Percentiles rank a stretch among this genome's conserved stretches.
phyloP scores from a whole-genome alignment of 75 land plant genomes.

The Larix kaempferi region DNA sequence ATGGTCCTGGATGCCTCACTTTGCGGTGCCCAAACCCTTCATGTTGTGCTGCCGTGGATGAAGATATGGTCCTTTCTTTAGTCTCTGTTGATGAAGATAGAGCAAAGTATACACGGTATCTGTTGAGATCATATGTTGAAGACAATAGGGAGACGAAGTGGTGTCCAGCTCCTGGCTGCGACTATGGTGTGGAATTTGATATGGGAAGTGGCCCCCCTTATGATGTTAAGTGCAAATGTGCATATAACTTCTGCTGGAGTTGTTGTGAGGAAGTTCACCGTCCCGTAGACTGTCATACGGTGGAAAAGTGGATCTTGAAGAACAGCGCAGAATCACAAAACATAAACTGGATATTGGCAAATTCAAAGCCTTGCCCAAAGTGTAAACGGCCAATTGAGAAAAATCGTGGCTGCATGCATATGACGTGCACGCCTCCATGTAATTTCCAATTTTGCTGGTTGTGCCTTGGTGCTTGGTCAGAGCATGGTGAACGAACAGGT shows the following conservation, averaged over 20 bases:
- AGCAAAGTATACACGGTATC: conserved; percentile 72
- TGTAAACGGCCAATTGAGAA: conserved; percentile 27
- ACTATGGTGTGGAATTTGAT: conserved; percentile 74
- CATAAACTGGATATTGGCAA: too few relatives aligned
- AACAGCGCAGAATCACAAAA: conserved; percentile 5
- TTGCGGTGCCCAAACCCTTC: conserved; percentile 94
- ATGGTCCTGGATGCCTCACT: too few relatives aligned
- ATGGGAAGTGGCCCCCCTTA: conserved; percentile 63
- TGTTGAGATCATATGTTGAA: conserved; percentile 84
- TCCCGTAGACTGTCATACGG: too few relatives aligned
- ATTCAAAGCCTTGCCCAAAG: conserved; percentile 29
- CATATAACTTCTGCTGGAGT: conserved; percentile 88
- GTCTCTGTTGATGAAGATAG: conserved; percentile 71
- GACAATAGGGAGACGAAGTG: conserved; percentile 92
- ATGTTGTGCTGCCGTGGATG: conserved; percentile 85
- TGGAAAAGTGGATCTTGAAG: too few relatives aligned
- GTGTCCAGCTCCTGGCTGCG: conserved; percentile 99
- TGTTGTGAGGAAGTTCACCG: too few relatives aligned
- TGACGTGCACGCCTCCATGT: conserved; percentile 28
- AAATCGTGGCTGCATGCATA: conserved; percentile 28
- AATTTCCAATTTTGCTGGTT: conserved; percentile 31
- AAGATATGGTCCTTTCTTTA: conserved; percentile 69
- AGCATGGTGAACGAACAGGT: conserved; percentile 30
- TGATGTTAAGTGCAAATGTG: conserved; percentile 85
- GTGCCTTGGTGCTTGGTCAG: conserved; percentile 25